A percentile compares a stretch with the other conserved stretches of the same genome.
Evolutionary conservation across 2,329 filamentous ascomycete species (phyloP).

Genomic region (Pseudocercospora pini-densiflorae): DNA sequence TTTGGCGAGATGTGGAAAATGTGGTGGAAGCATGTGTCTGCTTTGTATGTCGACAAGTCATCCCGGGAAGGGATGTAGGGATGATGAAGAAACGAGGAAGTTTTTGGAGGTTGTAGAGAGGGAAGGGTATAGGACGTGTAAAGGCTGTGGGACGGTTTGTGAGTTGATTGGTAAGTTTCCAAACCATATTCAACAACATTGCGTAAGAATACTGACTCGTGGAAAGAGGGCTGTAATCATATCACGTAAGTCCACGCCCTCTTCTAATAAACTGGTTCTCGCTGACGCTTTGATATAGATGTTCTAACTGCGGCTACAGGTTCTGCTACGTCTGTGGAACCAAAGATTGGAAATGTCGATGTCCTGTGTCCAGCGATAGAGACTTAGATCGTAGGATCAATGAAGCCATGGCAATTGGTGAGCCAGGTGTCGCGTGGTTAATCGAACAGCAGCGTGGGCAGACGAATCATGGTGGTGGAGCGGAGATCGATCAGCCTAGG

Average conservation of each 20-base stretch:
- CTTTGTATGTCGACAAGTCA: background rate
- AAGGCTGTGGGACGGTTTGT: background rate
- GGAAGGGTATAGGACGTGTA: background rate
- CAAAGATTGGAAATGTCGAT: background rate
- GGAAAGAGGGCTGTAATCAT: background rate
- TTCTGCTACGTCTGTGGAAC: background rate
- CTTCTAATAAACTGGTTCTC: too few species aligned
- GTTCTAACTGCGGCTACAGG: background rate
- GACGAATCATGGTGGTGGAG: background rate
- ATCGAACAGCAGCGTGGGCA: background rate
- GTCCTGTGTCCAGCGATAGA: background rate
- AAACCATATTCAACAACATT: too few species aligned
- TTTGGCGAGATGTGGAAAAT: background rate
- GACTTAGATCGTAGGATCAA: background rate
- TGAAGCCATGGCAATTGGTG: background rate
- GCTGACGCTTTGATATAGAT: background rate
- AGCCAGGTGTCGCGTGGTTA: too few species aligned
- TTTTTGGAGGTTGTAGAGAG: background rate
- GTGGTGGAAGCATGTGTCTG: background rate
- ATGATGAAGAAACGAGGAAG: background rate
- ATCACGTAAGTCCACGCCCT: background rate
- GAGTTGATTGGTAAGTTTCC: background rate
- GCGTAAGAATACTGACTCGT: too few species aligned
- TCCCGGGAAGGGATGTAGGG: background rate
- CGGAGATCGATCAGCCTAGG: too few species aligned